Percentiles rank a stretch among this genome's conserved stretches.
Conservation (phyloP, 1,284 basidiomycete species). For the Agaricales sp. region DNA sequence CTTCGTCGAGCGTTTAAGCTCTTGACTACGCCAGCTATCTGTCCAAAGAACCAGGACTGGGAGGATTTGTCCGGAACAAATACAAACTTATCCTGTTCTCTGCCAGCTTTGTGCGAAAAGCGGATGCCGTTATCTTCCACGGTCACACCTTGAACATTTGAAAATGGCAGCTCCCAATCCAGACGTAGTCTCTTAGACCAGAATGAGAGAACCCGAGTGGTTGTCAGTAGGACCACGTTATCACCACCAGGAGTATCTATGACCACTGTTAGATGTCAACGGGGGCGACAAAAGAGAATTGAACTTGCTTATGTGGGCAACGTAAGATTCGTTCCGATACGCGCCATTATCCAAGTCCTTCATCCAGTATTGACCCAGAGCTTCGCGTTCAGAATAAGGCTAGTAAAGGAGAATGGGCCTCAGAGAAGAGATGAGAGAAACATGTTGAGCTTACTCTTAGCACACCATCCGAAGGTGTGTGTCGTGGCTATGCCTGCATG, state of each 20-base stretch:
- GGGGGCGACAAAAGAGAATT: constrained; percentile 6
- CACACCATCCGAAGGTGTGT: constrained; percentile 80
- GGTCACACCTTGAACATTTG: constrained; percentile 80
- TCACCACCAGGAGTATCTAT: constrained; percentile 73
- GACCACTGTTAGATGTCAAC: constrained; percentile 6
- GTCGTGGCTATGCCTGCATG: constrained; percentile 66
- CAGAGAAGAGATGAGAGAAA: background rate
- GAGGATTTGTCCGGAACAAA: constrained; percentile 63
- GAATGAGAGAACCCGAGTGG: constrained; percentile 73
- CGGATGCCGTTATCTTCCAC: constrained; percentile 86
- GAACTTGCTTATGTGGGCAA: constrained; percentile 78
- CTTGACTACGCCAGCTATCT: constrained; percentile 66
- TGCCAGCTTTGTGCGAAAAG: constrained; percentile 70
- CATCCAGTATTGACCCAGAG: constrained; percentile 95
- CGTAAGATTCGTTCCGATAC: constrained; percentile 79
- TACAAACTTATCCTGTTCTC: constrained; percentile 66
- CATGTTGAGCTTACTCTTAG: constrained; percentile 65
- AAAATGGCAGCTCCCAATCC: constrained; percentile 89
- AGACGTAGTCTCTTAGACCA: constrained; percentile 79
- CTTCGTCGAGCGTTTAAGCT: constrained; percentile 59
- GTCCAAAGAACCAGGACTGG: constrained; percentile 70
- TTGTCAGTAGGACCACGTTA: constrained; percentile 78
- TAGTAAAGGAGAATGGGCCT: constrained; percentile 19
- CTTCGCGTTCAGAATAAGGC: constrained; percentile 85
- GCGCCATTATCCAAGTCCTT: constrained; percentile 83